A percentile compares a stretch with the other conserved stretches of the same genome.
Evolutionary conservation across 345 rosid genomes (phyloP).

Genomic region (Eucalyptus grandis): DNA sequence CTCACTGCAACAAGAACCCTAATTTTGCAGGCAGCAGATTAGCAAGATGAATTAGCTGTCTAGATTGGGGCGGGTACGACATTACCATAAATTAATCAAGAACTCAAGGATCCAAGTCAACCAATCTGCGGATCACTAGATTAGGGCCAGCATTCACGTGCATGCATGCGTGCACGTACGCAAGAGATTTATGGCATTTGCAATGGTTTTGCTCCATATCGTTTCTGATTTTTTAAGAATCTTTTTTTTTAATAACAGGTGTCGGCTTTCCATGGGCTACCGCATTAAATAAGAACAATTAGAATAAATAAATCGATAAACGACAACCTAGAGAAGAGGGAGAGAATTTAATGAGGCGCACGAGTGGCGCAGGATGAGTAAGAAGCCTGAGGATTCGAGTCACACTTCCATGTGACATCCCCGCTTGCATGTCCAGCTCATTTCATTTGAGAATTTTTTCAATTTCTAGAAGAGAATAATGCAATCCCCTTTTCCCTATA

Average conservation of each 20-base stretch:
- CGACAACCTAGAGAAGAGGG: not conserved
- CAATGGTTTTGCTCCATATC: not conserved
- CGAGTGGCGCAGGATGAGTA: conserved; percentile 29
- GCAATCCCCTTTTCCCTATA: not conserved
- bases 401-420: not conserved
- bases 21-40: not conserved
- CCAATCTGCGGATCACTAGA: conserved; percentile 17
- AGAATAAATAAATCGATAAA: not conserved
- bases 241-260: not conserved
- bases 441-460: not conserved
- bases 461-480: not conserved
- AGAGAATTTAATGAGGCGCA: conserved; percentile 23
- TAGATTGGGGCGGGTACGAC: not conserved
- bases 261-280: not conserved
- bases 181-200: not conserved
- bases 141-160: conserved; percentile 35
- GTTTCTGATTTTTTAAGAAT: not conserved
- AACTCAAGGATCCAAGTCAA: conserved; percentile 10
- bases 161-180: conserved; percentile 18
- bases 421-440: not conserved
- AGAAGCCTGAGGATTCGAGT: not conserved
- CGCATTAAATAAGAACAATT: not conserved
- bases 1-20: not conserved
- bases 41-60: not conserved
- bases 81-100: not conserved